A percentile compares a stretch with the other conserved stretches of the same genome.
phyloP scores from a whole-genome alignment of 805 yeast species.

The Soucietia sequanensis region DNA sequence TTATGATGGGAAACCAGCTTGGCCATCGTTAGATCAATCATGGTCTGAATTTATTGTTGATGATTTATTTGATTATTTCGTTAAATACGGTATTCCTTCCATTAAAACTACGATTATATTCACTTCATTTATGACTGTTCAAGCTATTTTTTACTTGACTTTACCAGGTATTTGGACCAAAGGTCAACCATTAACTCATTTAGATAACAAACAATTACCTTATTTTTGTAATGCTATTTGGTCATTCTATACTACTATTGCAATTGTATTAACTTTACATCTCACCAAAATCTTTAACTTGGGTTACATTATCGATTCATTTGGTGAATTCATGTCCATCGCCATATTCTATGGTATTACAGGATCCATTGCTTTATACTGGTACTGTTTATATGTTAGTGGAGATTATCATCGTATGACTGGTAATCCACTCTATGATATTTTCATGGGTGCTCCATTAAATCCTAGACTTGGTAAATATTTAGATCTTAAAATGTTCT shows the following conservation, averaged over 20 bases:
- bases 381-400: conserved; percentile 61
- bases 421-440: conserved; percentile 85
- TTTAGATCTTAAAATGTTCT: conserved; percentile 90
- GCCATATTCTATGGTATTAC: conserved; percentile 78
- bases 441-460: conserved; percentile 96
- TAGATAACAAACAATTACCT: conserved; percentile 77
- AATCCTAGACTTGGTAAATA: conserved; percentile 93
- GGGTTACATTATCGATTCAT: conserved; percentile 71
- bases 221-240: conserved; percentile 92
- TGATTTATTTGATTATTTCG: conserved; percentile 45
- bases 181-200: conserved; percentile 88
- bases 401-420: conserved; percentile 88
- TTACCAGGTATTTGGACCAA: conserved; percentile 94
- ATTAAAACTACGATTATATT: conserved; percentile 67
- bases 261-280: conserved; percentile 61
- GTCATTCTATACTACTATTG: conserved; percentile 72
- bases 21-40: conserved; percentile 58
- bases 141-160: conserved; percentile 71
- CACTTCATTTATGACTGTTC: conserved; percentile 64
- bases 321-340: conserved; percentile 91
- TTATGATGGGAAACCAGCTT: conserved; percentile 70
- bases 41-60: conserved; percentile 47
- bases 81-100: conserved; percentile 58
- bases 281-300: conserved; percentile 71
- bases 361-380: conserved; percentile 67